Percentiles rank a stretch among this genome's conserved stretches.
phyloP scores from a whole-genome alignment of 176 grass and related monocot genomes.

The Oryza punctata region DNA sequence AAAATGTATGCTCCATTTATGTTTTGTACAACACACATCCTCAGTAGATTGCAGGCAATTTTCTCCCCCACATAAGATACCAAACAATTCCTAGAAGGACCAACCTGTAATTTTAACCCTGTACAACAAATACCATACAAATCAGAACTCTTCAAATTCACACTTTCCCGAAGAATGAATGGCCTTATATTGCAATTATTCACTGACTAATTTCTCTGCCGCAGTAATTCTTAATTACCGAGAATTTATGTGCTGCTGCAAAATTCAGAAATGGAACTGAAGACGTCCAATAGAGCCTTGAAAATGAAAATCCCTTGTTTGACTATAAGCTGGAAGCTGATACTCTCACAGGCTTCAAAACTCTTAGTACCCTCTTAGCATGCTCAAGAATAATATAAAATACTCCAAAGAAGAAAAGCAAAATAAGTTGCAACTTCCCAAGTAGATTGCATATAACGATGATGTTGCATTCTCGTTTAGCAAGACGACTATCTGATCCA shows the following conservation, averaged over 20 bases:
- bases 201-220: neutral
- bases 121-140: neutral
- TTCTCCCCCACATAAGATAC: neutral
- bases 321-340: constrained; percentile 44
- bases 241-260: neutral
- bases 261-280: neutral
- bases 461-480: constrained; percentile 28
- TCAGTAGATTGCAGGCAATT: constrained; percentile 27
- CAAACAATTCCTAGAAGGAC: constrained; percentile 8
- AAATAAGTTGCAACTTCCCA: constrained; percentile 59
- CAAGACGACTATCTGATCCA: constrained; percentile 13
- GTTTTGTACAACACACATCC: constrained; percentile 6
- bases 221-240: neutral
- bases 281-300: neutral
- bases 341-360: constrained; percentile 58
- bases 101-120: neutral
- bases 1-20: neutral
- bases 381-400: constrained; percentile 52
- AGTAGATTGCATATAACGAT: constrained; percentile 45
- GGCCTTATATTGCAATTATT: neutral
- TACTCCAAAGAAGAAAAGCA: constrained; percentile 58
- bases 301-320: neutral
- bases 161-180: neutral
- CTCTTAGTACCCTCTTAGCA: constrained; percentile 40
- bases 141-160: neutral